Conservation (phyloP, 1,284 basidiomycete genomes). For the Phylloboletellus chloephorus region DNA sequence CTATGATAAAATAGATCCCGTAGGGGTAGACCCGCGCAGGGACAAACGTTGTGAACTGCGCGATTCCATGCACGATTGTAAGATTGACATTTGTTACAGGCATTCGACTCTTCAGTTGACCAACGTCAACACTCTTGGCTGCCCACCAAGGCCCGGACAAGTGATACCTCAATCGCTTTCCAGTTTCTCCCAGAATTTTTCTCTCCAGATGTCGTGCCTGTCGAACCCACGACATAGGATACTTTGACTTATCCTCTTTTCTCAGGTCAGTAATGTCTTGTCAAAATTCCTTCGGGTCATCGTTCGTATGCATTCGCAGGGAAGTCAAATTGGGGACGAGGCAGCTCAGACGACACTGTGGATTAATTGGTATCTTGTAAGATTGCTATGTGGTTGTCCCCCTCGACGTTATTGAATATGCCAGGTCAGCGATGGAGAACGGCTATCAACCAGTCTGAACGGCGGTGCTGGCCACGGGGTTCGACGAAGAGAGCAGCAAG, state of each 20-base stretch:
- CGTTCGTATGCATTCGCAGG: slow-evolving; percentile 18
- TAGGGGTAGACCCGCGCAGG: slow-evolving; percentile 44
- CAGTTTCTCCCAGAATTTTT: neutral
- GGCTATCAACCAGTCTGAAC: slow-evolving; percentile 44
- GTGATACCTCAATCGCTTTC: neutral
- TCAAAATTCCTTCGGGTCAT: neutral
- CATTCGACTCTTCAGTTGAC: slow-evolving; percentile 48
- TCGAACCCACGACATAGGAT: slow-evolving; percentile 46
- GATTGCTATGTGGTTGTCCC: neutral
- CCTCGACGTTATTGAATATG: neutral
- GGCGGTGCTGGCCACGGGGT: slow-evolving; percentile 55
- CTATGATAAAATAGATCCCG: slow-evolving; percentile 39
- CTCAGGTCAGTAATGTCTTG: slow-evolving; percentile 42
- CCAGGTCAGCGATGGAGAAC: slow-evolving; percentile 35
- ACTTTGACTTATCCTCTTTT: slow-evolving; percentile 55
- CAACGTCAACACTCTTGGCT: slow-evolving; percentile 59
- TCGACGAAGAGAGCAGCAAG: slow-evolving; percentile 60
- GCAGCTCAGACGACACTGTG: slow-evolving; percentile 48
- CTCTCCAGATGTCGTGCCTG: slow-evolving; percentile 52
- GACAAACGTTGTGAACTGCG: slow-evolving; percentile 41
- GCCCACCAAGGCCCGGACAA: slow-evolving; percentile 55
- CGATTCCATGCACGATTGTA: neutral
- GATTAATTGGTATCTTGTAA: slow-evolving; percentile 42
- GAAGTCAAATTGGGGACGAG: slow-evolving; percentile 47
- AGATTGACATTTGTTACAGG: slow-evolving; percentile 27